These are phyloP conservation scores for Tolypocladium amazonense DNA, from an alignment of 2,329 filamentous ascomycete genomes.

Conservation along the genomic window DNA sequence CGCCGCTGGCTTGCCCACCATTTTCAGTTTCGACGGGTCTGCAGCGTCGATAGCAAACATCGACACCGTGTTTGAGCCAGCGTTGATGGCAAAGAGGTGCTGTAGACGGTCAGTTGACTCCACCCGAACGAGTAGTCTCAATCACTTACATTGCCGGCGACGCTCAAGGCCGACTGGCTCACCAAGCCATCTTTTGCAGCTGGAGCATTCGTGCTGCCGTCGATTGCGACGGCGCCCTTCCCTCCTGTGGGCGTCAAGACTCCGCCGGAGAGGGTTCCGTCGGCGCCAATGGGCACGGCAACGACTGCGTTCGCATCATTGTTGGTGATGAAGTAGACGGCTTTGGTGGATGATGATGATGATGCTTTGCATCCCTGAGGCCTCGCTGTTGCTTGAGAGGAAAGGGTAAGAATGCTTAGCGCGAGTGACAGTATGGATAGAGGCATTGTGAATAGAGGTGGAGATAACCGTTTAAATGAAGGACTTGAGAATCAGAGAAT, in stretches of 20 bases:
- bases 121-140: background rate
- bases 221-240: constrained; percentile 28
- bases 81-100: constrained; percentile 42
- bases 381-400: background rate
- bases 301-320: constrained; percentile 36
- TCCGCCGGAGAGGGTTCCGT: constrained; percentile 36
- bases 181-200: constrained; percentile 39
- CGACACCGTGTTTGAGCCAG: constrained; percentile 39
- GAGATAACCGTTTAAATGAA: background rate
- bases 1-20: constrained; percentile 29
- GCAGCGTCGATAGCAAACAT: constrained; percentile 33
- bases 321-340: constrained; percentile 48
- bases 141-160: constrained; percentile 37
- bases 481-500: background rate
- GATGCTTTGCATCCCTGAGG: background rate
- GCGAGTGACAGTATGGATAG: background rate
- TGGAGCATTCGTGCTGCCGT: constrained; percentile 22
- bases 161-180: constrained; percentile 37
- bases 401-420: background rate
- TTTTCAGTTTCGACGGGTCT: constrained; percentile 32
- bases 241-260: constrained; percentile 35
- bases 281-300: constrained; percentile 32
- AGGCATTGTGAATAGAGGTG: background rate
- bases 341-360: constrained; percentile 20
- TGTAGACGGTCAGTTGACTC: constrained; percentile 11